Evolutionary conservation across 768 basidiomycete species (phyloP).

Genomic region (Clitopilus passeckerianus): DNA sequence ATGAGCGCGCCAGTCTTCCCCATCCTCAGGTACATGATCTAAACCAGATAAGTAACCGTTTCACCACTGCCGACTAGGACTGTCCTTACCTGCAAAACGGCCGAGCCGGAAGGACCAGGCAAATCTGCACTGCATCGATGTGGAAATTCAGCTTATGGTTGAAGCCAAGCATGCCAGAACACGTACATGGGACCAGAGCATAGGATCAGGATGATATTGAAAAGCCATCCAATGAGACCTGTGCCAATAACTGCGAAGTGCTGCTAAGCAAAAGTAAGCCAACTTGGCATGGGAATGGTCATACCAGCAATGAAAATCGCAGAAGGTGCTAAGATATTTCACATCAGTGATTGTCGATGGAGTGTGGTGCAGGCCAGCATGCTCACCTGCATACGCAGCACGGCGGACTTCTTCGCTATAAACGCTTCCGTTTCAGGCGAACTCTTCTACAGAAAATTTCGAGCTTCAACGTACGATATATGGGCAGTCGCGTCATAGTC

Average conservation of each 20-base stretch:
- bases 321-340: constrained; percentile 14
- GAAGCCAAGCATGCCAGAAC: neutral
- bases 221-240: constrained; percentile 76
- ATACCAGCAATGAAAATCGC: constrained; percentile 22
- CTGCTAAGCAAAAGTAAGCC: neutral
- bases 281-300: neutral
- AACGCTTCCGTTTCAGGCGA: neutral
- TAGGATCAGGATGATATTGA: constrained; percentile 84
- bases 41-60: neutral
- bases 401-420: constrained; percentile 73
- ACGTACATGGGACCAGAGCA: constrained; percentile 75
- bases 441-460: neutral
- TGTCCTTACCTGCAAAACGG: constrained; percentile 55
- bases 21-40: constrained; percentile 75
- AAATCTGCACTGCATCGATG: constrained; percentile 45
- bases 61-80: neutral
- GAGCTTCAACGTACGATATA: constrained; percentile 56
- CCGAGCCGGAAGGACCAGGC: constrained; percentile 65
- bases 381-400: constrained; percentile 68
- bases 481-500: constrained; percentile 82
- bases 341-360: constrained; percentile 1
- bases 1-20: constrained; percentile 73
- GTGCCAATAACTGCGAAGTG: constrained; percentile 57
- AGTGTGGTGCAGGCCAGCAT: neutral
- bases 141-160: neutral